phyloP scores from a whole-genome alignment of 768 basidiomycete species.

The Exsudoporus frostii region DNA sequence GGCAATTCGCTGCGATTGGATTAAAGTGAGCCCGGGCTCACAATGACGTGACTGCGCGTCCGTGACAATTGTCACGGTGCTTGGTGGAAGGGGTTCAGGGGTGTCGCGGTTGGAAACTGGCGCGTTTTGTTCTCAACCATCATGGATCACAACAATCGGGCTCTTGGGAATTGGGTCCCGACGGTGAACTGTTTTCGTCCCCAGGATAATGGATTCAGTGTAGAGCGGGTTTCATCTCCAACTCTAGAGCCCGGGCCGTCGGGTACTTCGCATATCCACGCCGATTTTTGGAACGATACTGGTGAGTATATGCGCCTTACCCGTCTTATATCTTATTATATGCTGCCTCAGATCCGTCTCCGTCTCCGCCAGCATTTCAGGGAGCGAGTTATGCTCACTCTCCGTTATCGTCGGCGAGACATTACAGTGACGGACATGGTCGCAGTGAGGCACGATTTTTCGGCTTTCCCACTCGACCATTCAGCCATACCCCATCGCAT shows the following conservation, averaged over 20 bases:
- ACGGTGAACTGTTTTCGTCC: not conserved
- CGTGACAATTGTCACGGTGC: slow-evolving; percentile 25
- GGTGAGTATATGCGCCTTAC: slow-evolving; percentile 29
- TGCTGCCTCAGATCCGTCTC: slow-evolving; percentile 33
- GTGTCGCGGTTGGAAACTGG: not conserved
- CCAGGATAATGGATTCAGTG: not conserved
- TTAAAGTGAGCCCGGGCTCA: not conserved
- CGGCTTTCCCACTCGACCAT: not conserved
- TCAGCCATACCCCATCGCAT: not conserved
- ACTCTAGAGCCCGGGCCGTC: slow-evolving; percentile 4
- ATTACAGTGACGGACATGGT: not conserved
- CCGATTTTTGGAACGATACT: slow-evolving; percentile 7
- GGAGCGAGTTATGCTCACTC: not conserved
- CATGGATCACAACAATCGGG: slow-evolving; percentile 15
- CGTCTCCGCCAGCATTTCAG: slow-evolving; percentile 34
- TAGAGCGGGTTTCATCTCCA: slow-evolving; percentile 6
- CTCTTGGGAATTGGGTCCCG: not conserved
- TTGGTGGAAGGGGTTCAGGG: not conserved
- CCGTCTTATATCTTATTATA: slow-evolving; percentile 6
- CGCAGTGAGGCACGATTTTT: not conserved
- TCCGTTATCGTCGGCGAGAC: not conserved
- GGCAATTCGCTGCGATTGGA: slow-evolving; percentile 3
- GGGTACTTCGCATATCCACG: slow-evolving; percentile 1
- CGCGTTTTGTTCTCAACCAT: slow-evolving; percentile 8
- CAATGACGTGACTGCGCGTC: slow-evolving; percentile 26